Percentiles rank a stretch among this genome's conserved stretches.
phyloP scores from a whole-genome alignment of 2,329 filamentous ascomycete genomes.

The Diaporthe citriasiana region DNA sequence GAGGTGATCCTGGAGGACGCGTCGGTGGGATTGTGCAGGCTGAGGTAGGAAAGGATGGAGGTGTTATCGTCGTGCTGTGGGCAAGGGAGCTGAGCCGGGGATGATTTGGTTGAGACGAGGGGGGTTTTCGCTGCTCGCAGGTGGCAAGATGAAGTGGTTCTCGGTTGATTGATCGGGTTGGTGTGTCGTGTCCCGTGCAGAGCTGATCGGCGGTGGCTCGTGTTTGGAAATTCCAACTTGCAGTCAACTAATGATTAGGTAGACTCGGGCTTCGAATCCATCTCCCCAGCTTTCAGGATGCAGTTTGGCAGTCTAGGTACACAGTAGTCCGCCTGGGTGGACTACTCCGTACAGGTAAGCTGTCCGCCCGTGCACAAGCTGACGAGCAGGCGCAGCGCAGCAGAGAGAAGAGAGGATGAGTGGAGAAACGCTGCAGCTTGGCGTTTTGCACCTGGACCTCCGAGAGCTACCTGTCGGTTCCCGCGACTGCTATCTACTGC shows the following conservation, averaged over 20 bases:
- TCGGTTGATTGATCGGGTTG: constrained; percentile 6
- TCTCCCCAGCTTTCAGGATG: not conserved
- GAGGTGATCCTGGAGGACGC: not conserved
- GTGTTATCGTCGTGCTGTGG: not conserved
- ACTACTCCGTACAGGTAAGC: too few species aligned
- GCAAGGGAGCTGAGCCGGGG: not conserved
- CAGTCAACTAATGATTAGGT: not conserved
- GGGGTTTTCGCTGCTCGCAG: not conserved
- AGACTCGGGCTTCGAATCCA: not conserved
- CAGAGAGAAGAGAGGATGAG: not conserved
- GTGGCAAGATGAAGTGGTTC: constrained; percentile 23
- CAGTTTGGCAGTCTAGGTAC: not conserved
- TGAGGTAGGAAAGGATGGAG: not conserved
- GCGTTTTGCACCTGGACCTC: constrained; percentile 14
- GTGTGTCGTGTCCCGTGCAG: constrained; percentile 9
- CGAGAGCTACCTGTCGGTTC: not conserved
- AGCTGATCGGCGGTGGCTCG: constrained; percentile 20
- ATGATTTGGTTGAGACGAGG: not conserved
- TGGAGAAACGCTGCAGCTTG: constrained; percentile 29
- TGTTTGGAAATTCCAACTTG: constrained; percentile 11
- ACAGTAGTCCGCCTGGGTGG: too few species aligned
- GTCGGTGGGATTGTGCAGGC: not conserved
- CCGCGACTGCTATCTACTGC: not conserved
- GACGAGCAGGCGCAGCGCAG: not conserved
- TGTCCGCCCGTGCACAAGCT: not conserved